A percentile compares a stretch with the other conserved stretches of the same genome.
These are phyloP conservation scores for Xylaria sp. DNA, from an alignment of 2,329 filamentous ascomycete species.

Conservation along the genomic window DNA sequence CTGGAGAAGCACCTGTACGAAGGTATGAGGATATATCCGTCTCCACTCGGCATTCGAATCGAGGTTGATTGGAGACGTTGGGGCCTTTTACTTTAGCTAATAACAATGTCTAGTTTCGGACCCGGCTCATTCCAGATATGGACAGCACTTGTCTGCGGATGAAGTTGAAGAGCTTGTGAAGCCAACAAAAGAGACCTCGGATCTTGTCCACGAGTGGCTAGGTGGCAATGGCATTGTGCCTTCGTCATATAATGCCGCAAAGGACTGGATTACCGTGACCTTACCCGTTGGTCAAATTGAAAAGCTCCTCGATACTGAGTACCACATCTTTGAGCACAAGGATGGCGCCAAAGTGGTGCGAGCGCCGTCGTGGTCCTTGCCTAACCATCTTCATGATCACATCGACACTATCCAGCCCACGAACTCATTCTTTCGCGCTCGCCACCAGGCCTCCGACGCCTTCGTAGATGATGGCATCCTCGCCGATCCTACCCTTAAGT, in stretches of 20 bases:
- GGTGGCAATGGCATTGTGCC: slow-evolving; percentile 60
- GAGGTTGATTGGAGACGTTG: neutral
- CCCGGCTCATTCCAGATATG: slow-evolving; percentile 64
- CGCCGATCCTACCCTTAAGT: slow-evolving; percentile 45
- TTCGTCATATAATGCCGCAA: slow-evolving; percentile 60
- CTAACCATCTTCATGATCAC: slow-evolving; percentile 64
- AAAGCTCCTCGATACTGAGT: slow-evolving; percentile 62
- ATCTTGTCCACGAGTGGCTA: slow-evolving; percentile 66
- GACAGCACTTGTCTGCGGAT: slow-evolving; percentile 61
- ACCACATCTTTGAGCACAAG: slow-evolving; percentile 62
- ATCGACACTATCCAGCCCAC: slow-evolving; percentile 70
- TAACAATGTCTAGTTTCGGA: slow-evolving; percentile 55
- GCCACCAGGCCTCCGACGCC: slow-evolving; percentile 46
- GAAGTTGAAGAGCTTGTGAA: slow-evolving; percentile 65
- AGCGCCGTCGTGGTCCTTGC: slow-evolving; percentile 67
- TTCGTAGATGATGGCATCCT: slow-evolving; percentile 46
- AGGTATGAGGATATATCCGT: slow-evolving; percentile 37
- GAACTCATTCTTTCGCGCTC: slow-evolving; percentile 64
- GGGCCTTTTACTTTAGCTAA: slow-evolving; percentile 12
- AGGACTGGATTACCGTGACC: slow-evolving; percentile 66
- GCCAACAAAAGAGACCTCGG: slow-evolving; percentile 61
- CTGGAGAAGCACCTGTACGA: slow-evolving; percentile 63
- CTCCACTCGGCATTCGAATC: neutral
- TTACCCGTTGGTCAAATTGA: slow-evolving; percentile 63
- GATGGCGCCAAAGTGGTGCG: slow-evolving; percentile 64